These are phyloP conservation scores for Rhizopus microsporus DNA, from an alignment of 371 early-diverging fungal species.

Conservation along the genomic window DNA sequence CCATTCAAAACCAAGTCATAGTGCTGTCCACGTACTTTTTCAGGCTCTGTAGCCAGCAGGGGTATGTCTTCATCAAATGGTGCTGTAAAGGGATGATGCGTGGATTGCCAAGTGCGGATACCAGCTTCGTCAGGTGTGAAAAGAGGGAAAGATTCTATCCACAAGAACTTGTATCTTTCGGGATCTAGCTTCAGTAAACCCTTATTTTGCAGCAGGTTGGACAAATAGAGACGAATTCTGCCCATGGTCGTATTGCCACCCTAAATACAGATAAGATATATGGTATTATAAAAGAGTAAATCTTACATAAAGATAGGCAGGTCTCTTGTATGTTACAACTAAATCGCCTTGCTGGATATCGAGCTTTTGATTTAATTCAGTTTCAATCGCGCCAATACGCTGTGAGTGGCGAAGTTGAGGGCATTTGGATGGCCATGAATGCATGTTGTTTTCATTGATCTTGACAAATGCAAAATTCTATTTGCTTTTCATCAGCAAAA, in stretches of 20 bases:
- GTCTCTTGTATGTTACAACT: constrained; percentile 61
- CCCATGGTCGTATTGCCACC: constrained; percentile 83
- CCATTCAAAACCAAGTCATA: constrained; percentile 93
- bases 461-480: constrained; percentile 55
- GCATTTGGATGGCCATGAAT: constrained; percentile 57
- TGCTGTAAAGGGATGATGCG: constrained; percentile 94
- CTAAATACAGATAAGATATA: constrained; percentile 19
- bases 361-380: constrained; percentile 31
- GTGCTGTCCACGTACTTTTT: constrained; percentile 78
- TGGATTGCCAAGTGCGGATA: constrained; percentile 58
- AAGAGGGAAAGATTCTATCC: constrained; percentile 90
- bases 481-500: neutral
- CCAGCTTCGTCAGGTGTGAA: constrained; percentile 71
- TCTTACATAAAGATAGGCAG: constrained; percentile 55
- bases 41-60: constrained; percentile 63
- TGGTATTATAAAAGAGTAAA: neutral
- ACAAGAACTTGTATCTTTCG: constrained; percentile 70
- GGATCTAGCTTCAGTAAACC: constrained; percentile 49
- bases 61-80: constrained; percentile 70
- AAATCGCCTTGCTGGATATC: constrained; percentile 60
- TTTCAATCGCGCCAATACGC: constrained; percentile 17
- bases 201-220: constrained; percentile 58
- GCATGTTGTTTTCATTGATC: constrained; percentile 55
- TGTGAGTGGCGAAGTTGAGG: constrained; percentile 33
- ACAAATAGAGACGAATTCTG: constrained; percentile 64